A percentile compares a stretch with the other conserved stretches of the same genome.
Conservation (phyloP, 495 filamentous ascomycete genomes). For the Trichocladium antarcticum region DNA sequence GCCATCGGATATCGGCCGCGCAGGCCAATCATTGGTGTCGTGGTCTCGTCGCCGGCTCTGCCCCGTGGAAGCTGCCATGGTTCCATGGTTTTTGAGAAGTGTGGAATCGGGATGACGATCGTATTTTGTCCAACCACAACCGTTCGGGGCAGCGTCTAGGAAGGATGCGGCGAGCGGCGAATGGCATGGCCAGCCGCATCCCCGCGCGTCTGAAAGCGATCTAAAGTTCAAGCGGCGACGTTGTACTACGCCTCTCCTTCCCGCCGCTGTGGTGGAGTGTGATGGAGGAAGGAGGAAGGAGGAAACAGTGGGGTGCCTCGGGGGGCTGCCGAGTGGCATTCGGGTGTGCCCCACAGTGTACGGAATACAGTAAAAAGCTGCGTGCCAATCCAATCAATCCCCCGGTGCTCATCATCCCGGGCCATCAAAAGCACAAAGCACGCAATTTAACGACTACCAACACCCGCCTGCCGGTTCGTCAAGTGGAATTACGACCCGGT, state of each 20-base stretch:
- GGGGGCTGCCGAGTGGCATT: no score
- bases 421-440: no score
- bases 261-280: no score
- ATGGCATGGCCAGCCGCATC: background rate
- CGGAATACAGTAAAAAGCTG: no score
- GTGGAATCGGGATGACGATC: conserved; percentile 6
- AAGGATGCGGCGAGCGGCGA: conserved; percentile 3
- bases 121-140: conserved; percentile 39
- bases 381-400: no score
- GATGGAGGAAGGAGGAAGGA: no score
- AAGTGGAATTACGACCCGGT: background rate
- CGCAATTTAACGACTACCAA: no score
- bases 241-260: no score
- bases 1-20: background rate
- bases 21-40: background rate
- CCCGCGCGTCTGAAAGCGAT: background rate
- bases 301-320: no score
- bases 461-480: background rate
- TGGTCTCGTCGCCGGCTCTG: background rate
- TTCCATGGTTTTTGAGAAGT: background rate
- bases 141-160: conserved; percentile 3
- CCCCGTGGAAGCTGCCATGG: background rate
- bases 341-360: no score
- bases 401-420: no score
- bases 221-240: background rate